These are phyloP conservation scores for Papiliotrema nemorosa DNA, from an alignment of 1,284 basidiomycete genomes.

Conservation along the genomic window DNA sequence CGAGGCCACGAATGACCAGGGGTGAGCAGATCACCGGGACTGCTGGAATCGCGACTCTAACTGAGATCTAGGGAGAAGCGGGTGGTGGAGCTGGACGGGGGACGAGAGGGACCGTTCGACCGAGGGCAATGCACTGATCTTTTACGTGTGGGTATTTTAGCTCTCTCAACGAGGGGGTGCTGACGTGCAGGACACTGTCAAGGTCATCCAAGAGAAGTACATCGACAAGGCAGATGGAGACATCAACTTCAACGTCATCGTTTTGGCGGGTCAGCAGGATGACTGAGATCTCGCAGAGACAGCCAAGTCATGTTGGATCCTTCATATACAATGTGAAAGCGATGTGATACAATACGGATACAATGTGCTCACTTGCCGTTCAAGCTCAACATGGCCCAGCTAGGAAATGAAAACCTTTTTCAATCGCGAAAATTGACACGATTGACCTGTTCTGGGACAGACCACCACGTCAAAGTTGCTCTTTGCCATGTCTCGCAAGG, in stretches of 20 bases:
- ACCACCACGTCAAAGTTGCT: slow-evolving; percentile 67
- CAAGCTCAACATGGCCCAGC: too few species aligned
- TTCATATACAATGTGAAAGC: background rate
- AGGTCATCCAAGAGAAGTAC: slow-evolving; percentile 64
- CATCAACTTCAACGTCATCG: slow-evolving; percentile 49
- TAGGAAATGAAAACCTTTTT: slow-evolving; percentile 84
- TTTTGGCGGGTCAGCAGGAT: slow-evolving; percentile 42
- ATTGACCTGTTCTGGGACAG: slow-evolving; percentile 71
- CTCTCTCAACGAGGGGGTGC: slow-evolving; percentile 1
- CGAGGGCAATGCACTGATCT: slow-evolving; percentile 62
- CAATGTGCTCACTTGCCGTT: too few species aligned
- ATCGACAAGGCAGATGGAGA: slow-evolving; percentile 51
- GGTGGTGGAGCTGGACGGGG: slow-evolving; percentile 77
- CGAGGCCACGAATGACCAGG: slow-evolving; percentile 52
- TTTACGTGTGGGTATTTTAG: slow-evolving; percentile 54
- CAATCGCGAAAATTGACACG: slow-evolving; percentile 63
- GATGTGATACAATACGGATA: background rate
- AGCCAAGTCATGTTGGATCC: background rate
- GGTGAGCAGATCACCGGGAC: slow-evolving; percentile 15
- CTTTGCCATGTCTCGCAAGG: slow-evolving; percentile 75
- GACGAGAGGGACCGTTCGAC: slow-evolving; percentile 69
- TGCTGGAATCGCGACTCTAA: background rate
- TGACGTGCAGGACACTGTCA: slow-evolving; percentile 61
- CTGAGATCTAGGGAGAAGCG: slow-evolving; percentile 48
- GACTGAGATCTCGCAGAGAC: background rate